Percentiles rank a stretch among this genome's conserved stretches.
These are phyloP conservation scores for Cryptosporidium parvum DNA, from an alignment of 169 alveolate species.

Conservation along the genomic window DNA sequence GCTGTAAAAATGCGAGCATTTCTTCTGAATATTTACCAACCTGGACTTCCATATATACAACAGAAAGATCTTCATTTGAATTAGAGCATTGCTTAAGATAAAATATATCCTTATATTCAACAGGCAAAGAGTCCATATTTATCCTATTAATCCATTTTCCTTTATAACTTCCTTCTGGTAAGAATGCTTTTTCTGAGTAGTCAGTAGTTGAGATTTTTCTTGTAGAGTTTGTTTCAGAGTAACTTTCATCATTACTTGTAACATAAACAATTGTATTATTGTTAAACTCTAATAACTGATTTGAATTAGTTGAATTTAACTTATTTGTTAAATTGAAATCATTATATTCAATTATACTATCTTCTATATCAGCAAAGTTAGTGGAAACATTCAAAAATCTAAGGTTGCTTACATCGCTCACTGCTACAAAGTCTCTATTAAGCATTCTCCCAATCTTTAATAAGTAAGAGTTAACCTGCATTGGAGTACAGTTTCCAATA, in stretches of 20 bases:
- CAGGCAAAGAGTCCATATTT: slow-evolving; percentile 31
- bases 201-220: slow-evolving; percentile 4
- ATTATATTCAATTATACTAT: no score
- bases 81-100: slow-evolving; percentile 31
- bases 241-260: neutral
- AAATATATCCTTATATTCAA: neutral
- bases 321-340: no score
- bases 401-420: neutral
- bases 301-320: neutral
- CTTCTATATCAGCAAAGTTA: no score
- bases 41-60: slow-evolving; percentile 7
- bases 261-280: neutral
- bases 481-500: slow-evolving; percentile 63
- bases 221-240: neutral
- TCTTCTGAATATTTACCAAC: slow-evolving; percentile 18
- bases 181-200: neutral
- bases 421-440: neutral
- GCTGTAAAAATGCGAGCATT: slow-evolving; percentile 16
- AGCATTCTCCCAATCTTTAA: slow-evolving; percentile 14
- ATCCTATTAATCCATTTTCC: slow-evolving; percentile 36
- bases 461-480: slow-evolving; percentile 59
- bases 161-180: slow-evolving; percentile 31
- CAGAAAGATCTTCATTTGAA: slow-evolving; percentile 22
- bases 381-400: neutral
- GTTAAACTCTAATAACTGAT: neutral